Conservation (phyloP, 768 basidiomycete species). For the Suillus lakei region DNA sequence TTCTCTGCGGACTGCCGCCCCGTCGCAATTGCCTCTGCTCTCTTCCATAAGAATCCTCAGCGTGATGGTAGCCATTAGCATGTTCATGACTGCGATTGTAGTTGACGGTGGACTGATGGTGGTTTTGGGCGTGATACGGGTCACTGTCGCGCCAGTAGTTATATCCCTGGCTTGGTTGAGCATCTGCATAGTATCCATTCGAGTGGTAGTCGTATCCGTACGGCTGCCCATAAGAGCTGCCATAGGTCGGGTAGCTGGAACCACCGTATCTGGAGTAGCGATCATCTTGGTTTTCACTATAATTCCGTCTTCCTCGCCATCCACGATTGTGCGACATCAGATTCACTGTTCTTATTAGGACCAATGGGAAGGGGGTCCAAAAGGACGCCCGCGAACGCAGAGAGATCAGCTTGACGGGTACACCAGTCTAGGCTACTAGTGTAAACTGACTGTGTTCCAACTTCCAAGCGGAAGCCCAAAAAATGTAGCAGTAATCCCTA, state of each 20-base stretch:
- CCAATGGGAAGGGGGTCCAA: neutral
- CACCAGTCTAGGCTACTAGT: too few species aligned
- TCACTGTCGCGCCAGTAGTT: slow-evolving; percentile 2
- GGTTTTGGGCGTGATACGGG: neutral
- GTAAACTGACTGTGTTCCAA: too few species aligned
- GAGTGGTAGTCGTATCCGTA: neutral
- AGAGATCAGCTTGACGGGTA: slow-evolving; percentile 2
- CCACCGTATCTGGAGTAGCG: neutral
- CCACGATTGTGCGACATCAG: neutral
- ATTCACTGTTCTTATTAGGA: neutral
- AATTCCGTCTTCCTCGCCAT: neutral
- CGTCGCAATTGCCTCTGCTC: neutral
- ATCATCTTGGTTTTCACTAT: neutral
- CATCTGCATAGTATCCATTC: neutral
- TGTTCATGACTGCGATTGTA: neutral
- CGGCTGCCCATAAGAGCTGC: neutral
- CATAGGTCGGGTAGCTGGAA: neutral
- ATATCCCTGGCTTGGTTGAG: neutral
- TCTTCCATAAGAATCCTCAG: neutral
- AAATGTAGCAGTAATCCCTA: too few species aligned
- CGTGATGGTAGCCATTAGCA: neutral
- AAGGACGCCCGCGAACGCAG: neutral
- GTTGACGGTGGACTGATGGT: neutral
- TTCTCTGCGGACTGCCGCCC: neutral
- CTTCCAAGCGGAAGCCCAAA: too few species aligned